phyloP scores from a whole-genome alignment of 2,329 filamentous ascomycete species.

The Hymenoscyphus fraxineus region DNA sequence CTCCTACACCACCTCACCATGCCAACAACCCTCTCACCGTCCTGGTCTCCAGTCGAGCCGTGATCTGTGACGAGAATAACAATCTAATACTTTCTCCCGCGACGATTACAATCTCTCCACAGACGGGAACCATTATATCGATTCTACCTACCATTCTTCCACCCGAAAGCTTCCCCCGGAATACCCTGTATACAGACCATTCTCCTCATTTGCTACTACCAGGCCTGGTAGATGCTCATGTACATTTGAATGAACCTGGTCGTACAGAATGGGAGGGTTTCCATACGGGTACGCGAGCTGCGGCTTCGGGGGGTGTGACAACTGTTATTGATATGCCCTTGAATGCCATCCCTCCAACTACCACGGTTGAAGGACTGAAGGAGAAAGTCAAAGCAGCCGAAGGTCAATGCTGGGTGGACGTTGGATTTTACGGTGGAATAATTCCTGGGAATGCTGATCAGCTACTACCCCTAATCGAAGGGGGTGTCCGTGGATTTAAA shows the following conservation, averaged over 20 bases:
- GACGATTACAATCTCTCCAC: conserved; percentile 73
- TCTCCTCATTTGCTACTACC: conserved; percentile 82
- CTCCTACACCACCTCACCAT: conserved; percentile 30
- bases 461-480: conserved; percentile 74
- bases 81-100: conserved; percentile 67
- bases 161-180: conserved; percentile 65
- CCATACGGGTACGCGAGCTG: conserved; percentile 87
- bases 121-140: conserved; percentile 78
- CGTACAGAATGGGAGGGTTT: conserved; percentile 99
- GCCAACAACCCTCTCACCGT: conserved; percentile 57
- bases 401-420: conserved; percentile 95
- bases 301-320: conserved; percentile 92
- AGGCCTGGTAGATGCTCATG: conserved; percentile 92
- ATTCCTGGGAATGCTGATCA: conserved; percentile 84
- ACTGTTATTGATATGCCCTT: conserved; percentile 97
- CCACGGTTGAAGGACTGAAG: conserved; percentile 74
- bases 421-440: conserved; percentile 96
- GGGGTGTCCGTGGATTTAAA: conserved; percentile 92
- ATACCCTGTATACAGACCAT: conserved; percentile 75
- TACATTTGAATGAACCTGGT: conserved; percentile 95
- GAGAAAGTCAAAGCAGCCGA: conserved; percentile 81
- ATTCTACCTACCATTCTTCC: conserved; percentile 74
- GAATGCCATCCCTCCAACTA: conserved; percentile 95
- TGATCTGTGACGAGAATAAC: conserved; percentile 67
- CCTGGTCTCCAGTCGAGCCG: conserved; percentile 77